Evolutionary conservation across 164 flowering plant species (phyloP).

Genomic region (Sedum album): DNA sequence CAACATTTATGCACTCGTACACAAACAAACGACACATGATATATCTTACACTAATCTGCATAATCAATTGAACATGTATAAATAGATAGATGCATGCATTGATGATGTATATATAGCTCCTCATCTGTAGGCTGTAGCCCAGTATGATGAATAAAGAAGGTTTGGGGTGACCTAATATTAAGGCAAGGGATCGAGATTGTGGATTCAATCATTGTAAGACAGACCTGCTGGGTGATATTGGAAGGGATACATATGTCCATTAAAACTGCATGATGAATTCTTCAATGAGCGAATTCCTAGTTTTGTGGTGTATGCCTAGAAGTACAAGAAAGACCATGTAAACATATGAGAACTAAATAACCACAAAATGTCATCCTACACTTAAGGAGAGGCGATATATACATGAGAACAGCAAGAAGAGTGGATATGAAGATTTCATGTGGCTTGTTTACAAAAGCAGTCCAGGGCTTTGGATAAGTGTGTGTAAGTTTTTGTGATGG

Average conservation of each 20-base stretch:
- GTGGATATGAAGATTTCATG: background rate
- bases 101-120: too few relatives aligned
- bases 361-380: background rate
- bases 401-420: background rate
- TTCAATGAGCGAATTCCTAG: background rate
- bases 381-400: background rate
- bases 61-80: background rate
- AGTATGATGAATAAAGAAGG: too few relatives aligned
- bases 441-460: background rate
- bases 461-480: background rate
- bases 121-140: background rate
- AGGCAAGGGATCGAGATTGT: too few relatives aligned
- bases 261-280: too few relatives aligned
- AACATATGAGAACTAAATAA: background rate
- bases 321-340: background rate
- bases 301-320: background rate
- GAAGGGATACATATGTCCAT: too few relatives aligned
- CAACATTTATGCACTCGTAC: background rate
- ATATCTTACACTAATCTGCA: background rate
- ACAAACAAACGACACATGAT: background rate
- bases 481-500: background rate
- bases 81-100: conserved; percentile 8
- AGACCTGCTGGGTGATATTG: too few relatives aligned
- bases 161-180: too few relatives aligned
- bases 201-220: too few relatives aligned